Evolutionary conservation across 768 basidiomycete genomes (phyloP), one percentile per base, ranked within the genome.

Genomic region (Mycena venus): DNA sequence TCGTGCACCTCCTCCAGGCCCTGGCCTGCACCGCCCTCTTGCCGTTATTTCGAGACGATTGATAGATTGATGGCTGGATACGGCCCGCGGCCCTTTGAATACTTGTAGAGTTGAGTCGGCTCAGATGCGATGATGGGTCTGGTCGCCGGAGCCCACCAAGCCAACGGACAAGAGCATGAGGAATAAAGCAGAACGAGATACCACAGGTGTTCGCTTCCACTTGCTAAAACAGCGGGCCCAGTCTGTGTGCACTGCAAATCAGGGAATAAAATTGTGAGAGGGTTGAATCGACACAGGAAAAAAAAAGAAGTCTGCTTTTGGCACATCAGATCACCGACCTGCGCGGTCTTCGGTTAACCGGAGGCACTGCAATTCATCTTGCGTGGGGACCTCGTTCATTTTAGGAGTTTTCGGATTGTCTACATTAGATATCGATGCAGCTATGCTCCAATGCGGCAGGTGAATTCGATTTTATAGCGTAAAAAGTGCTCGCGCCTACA

Each of bases 121-220:
- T 51, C 61, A 63, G 69, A 53, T 70, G 59, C 47, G 68, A 51
- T 61, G 66, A 68, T 68, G 40, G 12, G 31, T n/a, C 32, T 42
- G 42, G 60, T 68, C 51, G 38, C 32, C 40, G 23, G 31, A 17
- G 19, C 3, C 67, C 12, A n/a, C 51, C 51, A 40, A 42, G 69
- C 27, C 59, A n/a, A 70, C 69, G 4, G 27, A 47, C 34, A 59
- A n/a, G 49, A 61, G 29, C 36, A 12, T 51, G 49, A 62, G 69
- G 25, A 31, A 23, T 2, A 40, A 25, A 27, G 10, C 36, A 34
- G 6, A 31, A 19, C 27, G 21, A 29, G 58, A 60, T 31, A 21
- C 68, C 25, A n/a, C 9, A 12, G 47, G 34, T 31, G 19, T 32
- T 38, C 23, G 40, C n/a, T 27, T 34, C n/a, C 23, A 23, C n/a